Base-by-base conservation (phyloP, 768 basidiomycete species). In the Albatrellus ellisii region DNA sequence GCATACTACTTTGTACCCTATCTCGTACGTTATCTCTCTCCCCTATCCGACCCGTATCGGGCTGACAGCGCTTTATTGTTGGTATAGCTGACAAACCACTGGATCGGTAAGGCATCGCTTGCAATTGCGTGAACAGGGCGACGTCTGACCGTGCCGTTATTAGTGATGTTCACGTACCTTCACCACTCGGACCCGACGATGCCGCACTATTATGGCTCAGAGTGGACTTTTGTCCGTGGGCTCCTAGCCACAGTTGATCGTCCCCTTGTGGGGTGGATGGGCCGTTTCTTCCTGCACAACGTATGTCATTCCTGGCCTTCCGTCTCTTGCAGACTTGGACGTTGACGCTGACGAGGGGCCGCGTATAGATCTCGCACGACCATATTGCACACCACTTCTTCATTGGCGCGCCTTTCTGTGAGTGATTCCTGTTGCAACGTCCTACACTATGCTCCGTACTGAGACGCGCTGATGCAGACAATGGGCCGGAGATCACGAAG, bases 111-210 rank as follows among this genome's bases (percentile, higher is more conserved):
- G 35, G 6, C 17, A 36, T 9, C 35, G 4, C 14, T 21, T 7
- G 12, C 29, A 24, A 5, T 21, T 14, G 14, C 10, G 10, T 14
- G 1, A 7, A 17, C 4, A 36, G 15, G 9, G 1, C 14, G 5
- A 6, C 35, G 10, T 36, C 14, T 36, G 2, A 3, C 35, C 35
- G n/a, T n/a, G n/a, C n/a, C n/a, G n/a, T n/a, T n/a, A n/a, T 72
- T 95, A 42, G 87, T 97, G 43, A 55, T 90, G 54, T 94, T 97
- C 67, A 95, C 91, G 17, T 97, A 89, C 82, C 70, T 97, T 39
- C 94, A 99, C 66, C 94, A 99, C 69, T 97, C 94, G 52, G 94
- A 97, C 64, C 89, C 92, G 15, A 60, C 83, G 36, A 74, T 98
- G 34, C 92, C 92, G 36, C 94, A 97, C 64, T 97, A 95, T 71